Conservation (phyloP, 2,329 filamentous ascomycete genomes). For the Alternaria atra region DNA sequence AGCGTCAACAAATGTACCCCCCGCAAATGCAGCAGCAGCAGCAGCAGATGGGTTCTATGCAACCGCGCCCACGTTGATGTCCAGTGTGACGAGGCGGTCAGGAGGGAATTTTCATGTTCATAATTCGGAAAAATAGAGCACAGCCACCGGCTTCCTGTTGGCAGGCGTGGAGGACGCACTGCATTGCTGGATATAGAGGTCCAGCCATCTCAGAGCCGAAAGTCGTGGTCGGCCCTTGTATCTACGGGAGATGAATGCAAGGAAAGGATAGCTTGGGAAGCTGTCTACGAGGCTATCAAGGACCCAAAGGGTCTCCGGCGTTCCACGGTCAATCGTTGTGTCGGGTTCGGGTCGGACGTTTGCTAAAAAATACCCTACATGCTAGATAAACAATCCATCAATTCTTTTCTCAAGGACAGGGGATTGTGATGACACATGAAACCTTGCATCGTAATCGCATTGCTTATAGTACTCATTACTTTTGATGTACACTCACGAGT, state of each 20-base stretch:
- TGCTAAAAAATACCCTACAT: slow-evolving; percentile 19
- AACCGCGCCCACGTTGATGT: slow-evolving; percentile 57
- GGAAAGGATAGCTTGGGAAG: slow-evolving; percentile 6
- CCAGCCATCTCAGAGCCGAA: background rate
- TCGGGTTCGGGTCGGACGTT: slow-evolving; percentile 10
- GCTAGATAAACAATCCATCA: slow-evolving; percentile 15
- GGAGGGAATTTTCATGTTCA: background rate
- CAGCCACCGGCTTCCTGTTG: background rate
- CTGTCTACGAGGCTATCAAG: slow-evolving; percentile 7
- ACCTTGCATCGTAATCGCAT: background rate
- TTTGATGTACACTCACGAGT: background rate
- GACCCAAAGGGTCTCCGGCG: slow-evolving; percentile 10
- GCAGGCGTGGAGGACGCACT: slow-evolving; percentile 5
- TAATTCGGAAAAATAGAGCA: background rate
- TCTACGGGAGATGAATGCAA: slow-evolving; percentile 5
- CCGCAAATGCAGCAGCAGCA: slow-evolving; percentile 49
- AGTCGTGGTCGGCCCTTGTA: slow-evolving; percentile 15
- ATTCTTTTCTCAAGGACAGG: background rate
- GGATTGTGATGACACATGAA: background rate
- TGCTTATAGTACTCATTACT: background rate
- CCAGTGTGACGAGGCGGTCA: background rate
- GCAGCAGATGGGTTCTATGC: slow-evolving; percentile 60
- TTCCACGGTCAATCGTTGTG: slow-evolving; percentile 3
- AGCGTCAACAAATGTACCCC: slow-evolving; percentile 67
- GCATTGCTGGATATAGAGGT: background rate